Conservation (phyloP, 352 stramenopile species). For the Pythium plurisporium region DNA sequence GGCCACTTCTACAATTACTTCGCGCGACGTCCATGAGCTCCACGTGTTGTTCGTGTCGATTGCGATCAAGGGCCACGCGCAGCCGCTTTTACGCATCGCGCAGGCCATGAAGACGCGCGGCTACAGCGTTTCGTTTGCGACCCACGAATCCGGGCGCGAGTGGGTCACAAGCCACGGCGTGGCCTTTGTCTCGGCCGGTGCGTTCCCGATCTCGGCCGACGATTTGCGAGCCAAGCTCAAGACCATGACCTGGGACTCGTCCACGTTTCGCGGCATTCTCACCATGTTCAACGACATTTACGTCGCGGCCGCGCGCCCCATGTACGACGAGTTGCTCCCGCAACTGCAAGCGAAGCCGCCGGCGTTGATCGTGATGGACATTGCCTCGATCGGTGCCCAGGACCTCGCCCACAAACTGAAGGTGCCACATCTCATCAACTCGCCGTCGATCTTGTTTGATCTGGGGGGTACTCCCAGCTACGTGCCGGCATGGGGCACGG, state of each 20-base stretch:
- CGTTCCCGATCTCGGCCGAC: conserved; percentile 70
- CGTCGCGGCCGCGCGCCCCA: conserved; percentile 62
- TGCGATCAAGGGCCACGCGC: conserved; percentile 74
- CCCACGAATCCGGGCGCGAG: conserved; percentile 73
- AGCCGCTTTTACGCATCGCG: conserved; percentile 71
- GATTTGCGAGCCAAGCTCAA: conserved; percentile 67
- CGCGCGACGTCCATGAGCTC: conserved; percentile 6
- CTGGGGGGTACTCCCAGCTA: conserved; percentile 67
- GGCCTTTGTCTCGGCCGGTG: conserved; percentile 66
- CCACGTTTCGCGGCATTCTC: conserved; percentile 80
- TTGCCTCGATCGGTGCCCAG: conserved; percentile 75
- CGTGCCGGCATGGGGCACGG: conserved; percentile 80
- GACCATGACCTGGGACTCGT: conserved; percentile 76
- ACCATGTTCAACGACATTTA: conserved; percentile 90
- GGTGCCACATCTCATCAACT: conserved; percentile 80
- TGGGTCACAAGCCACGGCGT: conserved; percentile 55
- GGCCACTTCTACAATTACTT: neutral
- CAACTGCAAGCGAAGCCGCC: conserved; percentile 38
- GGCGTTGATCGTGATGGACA: conserved; percentile 76
- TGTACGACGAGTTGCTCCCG: conserved; percentile 70
- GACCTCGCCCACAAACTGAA: conserved; percentile 74
- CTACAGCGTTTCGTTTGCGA: conserved; percentile 79
- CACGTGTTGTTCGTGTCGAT: conserved; percentile 83
- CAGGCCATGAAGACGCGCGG: conserved; percentile 66
- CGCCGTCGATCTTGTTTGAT: conserved; percentile 82